Base-by-base conservation (phyloP, 768 basidiomycete species). In the Russula foetens region DNA sequence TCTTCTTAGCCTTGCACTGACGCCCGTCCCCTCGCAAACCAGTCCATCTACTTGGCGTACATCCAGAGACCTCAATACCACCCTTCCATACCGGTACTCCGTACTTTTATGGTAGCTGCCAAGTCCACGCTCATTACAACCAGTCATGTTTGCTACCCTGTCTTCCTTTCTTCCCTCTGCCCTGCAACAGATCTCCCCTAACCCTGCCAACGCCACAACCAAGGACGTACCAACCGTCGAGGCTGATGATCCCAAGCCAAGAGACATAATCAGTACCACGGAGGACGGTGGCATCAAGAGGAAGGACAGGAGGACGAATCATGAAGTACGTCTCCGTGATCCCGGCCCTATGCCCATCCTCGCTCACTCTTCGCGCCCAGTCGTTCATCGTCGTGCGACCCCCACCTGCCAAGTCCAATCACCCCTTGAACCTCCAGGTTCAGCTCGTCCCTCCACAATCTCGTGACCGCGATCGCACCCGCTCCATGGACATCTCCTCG, bases 351-450 rank as follows among this genome's bases (percentile, higher is more conserved):
- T 24, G 9, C 26, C 35, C 35, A 8, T 26, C 19, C 58, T 55
- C 48, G 56, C 26, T 17, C 39, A 35, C 29, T 3, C 24, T 23
- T 58, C 55, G 38, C 39, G 12, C 53, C 7, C 69, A 95, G 92
- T 90, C 88, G 0, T 92, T 94, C 75, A 90, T 95, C 59, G 84
- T 96, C 69, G 94, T 96, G 57, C 84, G 90, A 52, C 94, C 94
- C 5, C 92, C 92, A 2, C 91, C 92, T 0, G 83, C 89, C 7
- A 84, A 85, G 67, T 78, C 82, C n/a, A 89, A 88, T 63, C 91
- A 95, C 65, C 88, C 92, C 0, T 77, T 95, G 46, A 94, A 95
- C 70, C 78, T 96, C 0, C 94, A 97, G 67, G 85, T 97, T 12
- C 94, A 97, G 71, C 85, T 97, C 44, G 87, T 96, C 1, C 90